Evolutionary conservation across 371 early-diverging fungal genomes (phyloP), one percentile per base, ranked within the genome.

Genomic region (Zychaea mexicana): DNA sequence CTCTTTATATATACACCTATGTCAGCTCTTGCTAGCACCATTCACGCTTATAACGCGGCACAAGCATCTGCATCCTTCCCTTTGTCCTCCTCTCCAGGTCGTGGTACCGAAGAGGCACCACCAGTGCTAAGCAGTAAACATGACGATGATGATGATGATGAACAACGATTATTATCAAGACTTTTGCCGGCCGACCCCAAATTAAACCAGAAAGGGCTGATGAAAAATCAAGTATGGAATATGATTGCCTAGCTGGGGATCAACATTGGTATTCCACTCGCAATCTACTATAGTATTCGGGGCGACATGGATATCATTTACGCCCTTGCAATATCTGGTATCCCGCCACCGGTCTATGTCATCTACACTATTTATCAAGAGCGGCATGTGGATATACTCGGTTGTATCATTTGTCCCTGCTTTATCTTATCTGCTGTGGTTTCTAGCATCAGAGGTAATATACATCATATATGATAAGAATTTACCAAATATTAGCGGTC

Each of bases 401-500:
- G 81, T 0, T 65, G 68, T 53, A 66, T 84, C 19, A 65, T 75
- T 66, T 60, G 78, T 6, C 45, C 79, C 45, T 75, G 76, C 0
- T 84, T 71, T 55, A 64, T 76, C 58, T 10, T 81, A 10, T 79
- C 80, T 3, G 84, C 72, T 17, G 66, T 84, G 6, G 66, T 84
- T 1, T 70, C 81, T 0, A 6, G 77, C 19, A 70, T 78, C 49
- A 74, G 64, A 60, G 62, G 62, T 62, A 54, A 31, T n/a, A n/a
- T n/a, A n/a, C n/a, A n/a, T n/a, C n/a, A n/a, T n/a, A n/a, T n/a
- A n/a, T n/a, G n/a, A n/a, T n/a, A n/a, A n/a, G n/a, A n/a, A n/a
- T n/a, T n/a, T n/a, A n/a, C n/a, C n/a, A n/a, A n/a, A n/a, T n/a
- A n/a, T n/a, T n/a, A n/a, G n/a, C n/a, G n/a, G n/a, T n/a, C n/a